Evolutionary conservation across 805 yeast genomes (phyloP), one percentile per base, ranked within the genome.

Genomic region (Metschnikowia hibisci): DNA sequence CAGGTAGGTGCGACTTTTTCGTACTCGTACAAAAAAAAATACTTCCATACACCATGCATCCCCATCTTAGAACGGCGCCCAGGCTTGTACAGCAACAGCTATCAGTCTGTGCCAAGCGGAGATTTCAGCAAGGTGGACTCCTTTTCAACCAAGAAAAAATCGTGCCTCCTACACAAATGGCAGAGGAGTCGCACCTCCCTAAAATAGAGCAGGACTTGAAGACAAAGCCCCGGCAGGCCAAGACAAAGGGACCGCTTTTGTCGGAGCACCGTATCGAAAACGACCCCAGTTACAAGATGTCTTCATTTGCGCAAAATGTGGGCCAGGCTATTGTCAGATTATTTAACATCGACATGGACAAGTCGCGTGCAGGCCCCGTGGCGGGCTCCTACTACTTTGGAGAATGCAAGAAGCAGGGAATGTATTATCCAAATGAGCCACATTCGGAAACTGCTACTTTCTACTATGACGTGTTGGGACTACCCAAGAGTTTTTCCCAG

Each of bases 321-420:
- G 93, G 91, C 52, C 89, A 86, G 60, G 57, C 75, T 31, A 71
- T 83, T 16, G 76, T 85, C 43, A 69, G 75, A 27, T 33, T 74
- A 9, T 82, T 91, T 60, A 73, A 79, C 50, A 69, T 91, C 45
- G 96, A 91, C 63, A 88, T 91, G 95, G 98, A 91, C 69, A 79
- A 79, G 50, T 77, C 90, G 30, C 78, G 98, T 58, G 85, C 97
- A 0, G 98, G 97, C 22, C 89, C 97, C 1, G 82, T 91, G 51
- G 96, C 96, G 4, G 98, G 97, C 7, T 84, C 90, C 3, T 74
- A 77, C 44, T 93, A 90, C 65, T 85, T 87, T 58, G 88, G 85
- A 39, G 81, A 85, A 63, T 89, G 96, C 67, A 88, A 88, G 62
- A 77, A 72, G 34, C 97, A 89, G 66, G 96, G 87, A 3, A 64